Percentiles rank a stretch among this genome's conserved stretches.
Evolutionary conservation across 257 asterid species (phyloP).

Genomic region (Nicotiana paniculata): DNA sequence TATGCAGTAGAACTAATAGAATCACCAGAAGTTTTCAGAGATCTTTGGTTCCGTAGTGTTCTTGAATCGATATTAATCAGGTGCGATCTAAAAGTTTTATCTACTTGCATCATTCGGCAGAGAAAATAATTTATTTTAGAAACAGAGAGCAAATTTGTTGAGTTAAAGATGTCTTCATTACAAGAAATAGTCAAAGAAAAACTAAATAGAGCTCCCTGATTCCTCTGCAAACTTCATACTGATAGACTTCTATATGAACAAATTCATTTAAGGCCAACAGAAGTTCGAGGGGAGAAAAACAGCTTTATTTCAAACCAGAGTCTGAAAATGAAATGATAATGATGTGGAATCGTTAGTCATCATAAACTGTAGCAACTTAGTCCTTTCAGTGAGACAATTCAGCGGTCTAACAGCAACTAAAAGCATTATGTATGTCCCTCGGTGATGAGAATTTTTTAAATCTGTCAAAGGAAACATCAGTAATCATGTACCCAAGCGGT

Average conservation of each 20-base stretch:
- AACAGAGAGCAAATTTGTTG: background rate
- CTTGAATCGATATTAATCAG: background rate
- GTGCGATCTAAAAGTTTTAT: background rate
- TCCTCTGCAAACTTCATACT: background rate
- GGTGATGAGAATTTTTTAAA: no score
- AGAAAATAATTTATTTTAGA: background rate
- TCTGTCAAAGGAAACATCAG: background rate
- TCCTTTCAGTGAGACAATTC: background rate
- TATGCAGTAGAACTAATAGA: background rate
- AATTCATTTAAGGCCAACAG: background rate
- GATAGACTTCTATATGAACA: background rate
- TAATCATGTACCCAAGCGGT: background rate
- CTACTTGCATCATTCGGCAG: background rate
- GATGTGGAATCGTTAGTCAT: background rate
- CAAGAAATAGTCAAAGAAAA: background rate
- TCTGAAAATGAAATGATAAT: background rate
- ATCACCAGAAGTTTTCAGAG: background rate
- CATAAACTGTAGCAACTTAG: background rate
- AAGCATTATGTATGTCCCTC: background rate
- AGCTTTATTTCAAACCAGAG: background rate
- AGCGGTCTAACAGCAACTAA: background rate
- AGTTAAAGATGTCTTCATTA: background rate
- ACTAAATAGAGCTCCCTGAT: background rate
- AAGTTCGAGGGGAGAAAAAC: background rate
- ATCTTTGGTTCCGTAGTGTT: background rate